Conservation (phyloP, 2,329 filamentous ascomycete genomes). For the Albifimbria verrucaria region DNA sequence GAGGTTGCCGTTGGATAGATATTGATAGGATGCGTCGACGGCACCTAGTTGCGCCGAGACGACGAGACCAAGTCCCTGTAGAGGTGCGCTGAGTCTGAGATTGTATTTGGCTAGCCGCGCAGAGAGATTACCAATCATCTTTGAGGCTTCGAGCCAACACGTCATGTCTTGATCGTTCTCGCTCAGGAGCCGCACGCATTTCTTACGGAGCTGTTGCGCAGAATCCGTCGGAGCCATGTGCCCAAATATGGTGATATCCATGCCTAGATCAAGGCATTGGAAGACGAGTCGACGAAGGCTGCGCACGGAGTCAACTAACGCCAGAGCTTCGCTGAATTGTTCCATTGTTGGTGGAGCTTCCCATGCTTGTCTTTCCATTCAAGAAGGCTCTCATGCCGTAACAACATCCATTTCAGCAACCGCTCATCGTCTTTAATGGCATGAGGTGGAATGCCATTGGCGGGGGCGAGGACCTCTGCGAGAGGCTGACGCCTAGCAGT, state of each 20-base stretch:
- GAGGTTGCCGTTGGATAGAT: constrained; percentile 19
- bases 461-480: constrained; percentile 9
- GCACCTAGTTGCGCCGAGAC: constrained; percentile 25
- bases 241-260: too few relatives aligned
- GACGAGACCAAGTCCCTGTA: constrained; percentile 27
- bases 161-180: too few relatives aligned
- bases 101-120: constrained; percentile 25
- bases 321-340: constrained; percentile 17
- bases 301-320: constrained; percentile 18
- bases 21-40: constrained; percentile 18
- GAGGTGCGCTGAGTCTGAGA: constrained; percentile 17
- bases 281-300: constrained; percentile 28
- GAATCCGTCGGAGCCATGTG: too few relatives aligned
- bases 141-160: constrained; percentile 24
- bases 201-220: too few relatives aligned
- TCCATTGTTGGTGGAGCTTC: constrained; percentile 3
- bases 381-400: constrained; percentile 18
- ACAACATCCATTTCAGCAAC: constrained; percentile 33
- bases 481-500: too few relatives aligned
- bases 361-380: constrained; percentile 5
- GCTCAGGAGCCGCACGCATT: too few relatives aligned
- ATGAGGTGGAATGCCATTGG: constrained; percentile 28
- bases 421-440: constrained; percentile 22
- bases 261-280: constrained; percentile 19
- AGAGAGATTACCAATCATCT: constrained; percentile 39